These are phyloP conservation scores for Fusarium phyllophilum DNA, from an alignment of 2,329 filamentous ascomycete species.

Conservation along the genomic window DNA sequence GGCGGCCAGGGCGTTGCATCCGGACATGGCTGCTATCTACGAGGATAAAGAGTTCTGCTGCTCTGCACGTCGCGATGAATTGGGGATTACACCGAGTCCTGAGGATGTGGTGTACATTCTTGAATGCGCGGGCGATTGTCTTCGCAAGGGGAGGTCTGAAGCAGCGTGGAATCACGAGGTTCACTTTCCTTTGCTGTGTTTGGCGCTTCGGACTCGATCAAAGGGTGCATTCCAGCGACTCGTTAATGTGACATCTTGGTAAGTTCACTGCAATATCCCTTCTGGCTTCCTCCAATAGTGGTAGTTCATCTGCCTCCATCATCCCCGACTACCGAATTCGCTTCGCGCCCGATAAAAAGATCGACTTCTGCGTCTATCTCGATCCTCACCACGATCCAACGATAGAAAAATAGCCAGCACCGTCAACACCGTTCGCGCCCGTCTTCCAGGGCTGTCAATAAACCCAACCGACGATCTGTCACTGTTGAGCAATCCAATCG, in stretches of 20 bases:
- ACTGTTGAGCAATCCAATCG: not conserved
- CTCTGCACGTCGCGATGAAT: not conserved
- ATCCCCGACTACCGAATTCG: not conserved
- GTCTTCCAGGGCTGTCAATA: not conserved
- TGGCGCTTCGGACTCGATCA: not conserved
- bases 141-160: not conserved
- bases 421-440: not conserved
- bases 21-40: not conserved
- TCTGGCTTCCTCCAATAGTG: not conserved
- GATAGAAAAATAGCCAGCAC: not conserved
- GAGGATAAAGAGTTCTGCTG: not conserved
- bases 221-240: not conserved
- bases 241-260: not conserved
- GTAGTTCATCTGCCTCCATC: not conserved
- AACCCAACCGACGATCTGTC: not conserved
- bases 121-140: not conserved
- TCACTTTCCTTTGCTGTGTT: not conserved
- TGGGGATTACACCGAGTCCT: not conserved
- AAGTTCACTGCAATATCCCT: rapidly evolving
- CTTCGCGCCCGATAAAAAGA: not conserved
- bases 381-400: not conserved
- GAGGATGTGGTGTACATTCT: conserved; percentile 4
- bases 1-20: not conserved
- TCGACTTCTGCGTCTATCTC: conserved; percentile 17
- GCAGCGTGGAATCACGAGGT: not conserved